A percentile compares a stretch with the other conserved stretches of the same genome.
These are phyloP conservation scores for Chlorella sorokiniana DNA, from an alignment of 139 green algal genomes.

Conservation along the genomic window DNA sequence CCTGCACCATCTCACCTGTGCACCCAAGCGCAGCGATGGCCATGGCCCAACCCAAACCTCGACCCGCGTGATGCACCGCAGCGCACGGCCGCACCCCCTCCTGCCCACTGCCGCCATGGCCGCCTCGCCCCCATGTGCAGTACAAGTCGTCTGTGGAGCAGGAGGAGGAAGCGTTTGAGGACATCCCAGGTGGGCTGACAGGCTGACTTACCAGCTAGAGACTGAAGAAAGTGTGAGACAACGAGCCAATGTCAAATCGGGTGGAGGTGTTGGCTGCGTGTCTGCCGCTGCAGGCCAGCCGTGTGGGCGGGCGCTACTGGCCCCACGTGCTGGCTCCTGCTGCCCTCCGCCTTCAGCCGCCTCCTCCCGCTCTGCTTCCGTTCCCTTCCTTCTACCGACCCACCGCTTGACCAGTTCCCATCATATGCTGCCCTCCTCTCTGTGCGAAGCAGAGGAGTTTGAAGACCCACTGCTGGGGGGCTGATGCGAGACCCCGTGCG, in stretches of 20 bases:
- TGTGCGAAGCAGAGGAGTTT: conserved; percentile 92
- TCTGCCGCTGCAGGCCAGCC: no score
- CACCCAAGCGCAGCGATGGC: no score
- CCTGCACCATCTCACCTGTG: no score
- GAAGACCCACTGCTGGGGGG: conserved; percentile 72
- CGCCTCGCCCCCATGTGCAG: background rate
- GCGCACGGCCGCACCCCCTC: background rate
- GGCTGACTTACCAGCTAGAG: background rate
- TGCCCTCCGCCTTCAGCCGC: background rate
- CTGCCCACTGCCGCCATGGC: background rate
- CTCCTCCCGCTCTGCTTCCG: background rate
- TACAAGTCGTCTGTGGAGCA: conserved; percentile 45
- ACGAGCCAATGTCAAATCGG: no score
- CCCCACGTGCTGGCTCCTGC: conserved; percentile 68
- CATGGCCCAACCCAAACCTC: no score
- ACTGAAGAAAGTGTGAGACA: no score
- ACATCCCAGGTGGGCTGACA: conserved; percentile 63
- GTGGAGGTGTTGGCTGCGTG: no score
- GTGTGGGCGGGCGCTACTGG: no score
- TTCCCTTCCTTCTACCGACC: background rate
- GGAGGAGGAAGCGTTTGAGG: conserved; percentile 75
- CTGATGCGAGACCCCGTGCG: conserved; percentile 92
- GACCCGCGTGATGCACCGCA: no score
- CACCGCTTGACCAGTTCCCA: no score
- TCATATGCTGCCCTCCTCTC: background rate